phyloP scores from a whole-genome alignment of 2,329 filamentous ascomycete species.

The Colletotrichum truncatum region DNA sequence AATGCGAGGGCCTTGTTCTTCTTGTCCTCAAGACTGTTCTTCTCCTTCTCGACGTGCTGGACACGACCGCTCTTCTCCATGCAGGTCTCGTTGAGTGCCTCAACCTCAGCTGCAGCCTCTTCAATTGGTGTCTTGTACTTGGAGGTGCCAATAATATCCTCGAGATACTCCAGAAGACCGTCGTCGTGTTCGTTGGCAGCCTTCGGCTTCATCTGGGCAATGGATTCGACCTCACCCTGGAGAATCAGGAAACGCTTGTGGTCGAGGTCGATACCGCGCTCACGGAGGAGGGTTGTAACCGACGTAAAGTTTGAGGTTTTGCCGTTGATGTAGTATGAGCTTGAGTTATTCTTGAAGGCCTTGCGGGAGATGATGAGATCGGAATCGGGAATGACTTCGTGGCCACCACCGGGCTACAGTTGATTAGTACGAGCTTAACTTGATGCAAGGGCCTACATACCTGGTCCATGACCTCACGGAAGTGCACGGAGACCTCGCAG shows the following conservation, averaged over 20 bases:
- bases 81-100: slow-evolving; percentile 93
- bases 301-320: slow-evolving; percentile 91
- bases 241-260: slow-evolving; percentile 98
- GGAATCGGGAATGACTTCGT: slow-evolving; percentile 83
- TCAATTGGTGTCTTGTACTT: slow-evolving; percentile 99
- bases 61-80: slow-evolving; percentile 95
- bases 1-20: slow-evolving; percentile 93
- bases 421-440: slow-evolving; percentile 37
- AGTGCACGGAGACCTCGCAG: slow-evolving; percentile 97
- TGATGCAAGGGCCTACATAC: slow-evolving; percentile 46
- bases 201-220: slow-evolving; percentile 99
- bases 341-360: slow-evolving; percentile 97
- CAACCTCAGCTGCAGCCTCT: slow-evolving; percentile 88
- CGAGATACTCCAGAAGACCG: slow-evolving; percentile 93
- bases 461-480: slow-evolving; percentile 92
- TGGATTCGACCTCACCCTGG: slow-evolving; percentile 97
- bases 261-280: slow-evolving; percentile 91
- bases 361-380: slow-evolving; percentile 87
- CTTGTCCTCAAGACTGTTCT: slow-evolving; percentile 90
- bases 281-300: slow-evolving; percentile 87
- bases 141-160: slow-evolving; percentile 98
- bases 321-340: slow-evolving; percentile 97
- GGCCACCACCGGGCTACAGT: slow-evolving; percentile 69
- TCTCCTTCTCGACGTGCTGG: slow-evolving; percentile 98
- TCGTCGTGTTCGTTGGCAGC: slow-evolving; percentile 95